phyloP scores from a whole-genome alignment of 2,329 filamentous ascomycete genomes.

The Aureobasidium zeae region DNA sequence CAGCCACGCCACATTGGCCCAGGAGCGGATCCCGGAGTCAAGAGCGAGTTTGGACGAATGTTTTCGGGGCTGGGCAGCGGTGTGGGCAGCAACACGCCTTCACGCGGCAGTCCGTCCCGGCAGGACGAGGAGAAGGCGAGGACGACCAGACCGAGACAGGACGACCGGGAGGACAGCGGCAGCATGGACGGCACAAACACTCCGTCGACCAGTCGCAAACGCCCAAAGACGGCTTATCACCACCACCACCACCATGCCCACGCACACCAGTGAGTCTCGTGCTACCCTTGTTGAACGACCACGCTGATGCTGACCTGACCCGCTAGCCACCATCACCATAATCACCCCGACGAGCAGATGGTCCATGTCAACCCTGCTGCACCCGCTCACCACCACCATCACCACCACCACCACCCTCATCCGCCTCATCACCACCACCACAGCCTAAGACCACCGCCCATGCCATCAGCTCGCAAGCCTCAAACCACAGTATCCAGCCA shows the following conservation, averaged over 20 bases:
- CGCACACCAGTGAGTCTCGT: constrained; percentile 14
- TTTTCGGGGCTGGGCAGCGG: constrained; percentile 84
- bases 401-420: constrained; percentile 31
- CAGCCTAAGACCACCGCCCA: constrained; percentile 22
- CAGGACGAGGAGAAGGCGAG: constrained; percentile 24
- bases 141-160: constrained; percentile 8
- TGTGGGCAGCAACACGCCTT: constrained; percentile 48
- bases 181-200: constrained; percentile 29
- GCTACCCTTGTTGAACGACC: background rate
- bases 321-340: constrained; percentile 25
- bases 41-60: constrained; percentile 89
- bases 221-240: constrained; percentile 43
- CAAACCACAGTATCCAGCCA: constrained; percentile 60
- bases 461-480: constrained; percentile 45
- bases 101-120: constrained; percentile 28
- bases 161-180: constrained; percentile 28
- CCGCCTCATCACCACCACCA: constrained; percentile 33
- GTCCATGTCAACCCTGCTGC: constrained; percentile 19
- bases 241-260: constrained; percentile 36
- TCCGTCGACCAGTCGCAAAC: constrained; percentile 46
- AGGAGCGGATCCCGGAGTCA: constrained; percentile 76
- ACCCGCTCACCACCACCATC: constrained; percentile 34
- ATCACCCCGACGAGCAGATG: constrained; percentile 23
- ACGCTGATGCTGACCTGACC: constrained; percentile 10
- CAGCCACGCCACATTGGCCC: constrained; percentile 72